Percentiles rank a stretch among this genome's conserved stretches.
Evolutionary conservation across 306 rosid genomes (phyloP).

Genomic region (Comarum palustre): DNA sequence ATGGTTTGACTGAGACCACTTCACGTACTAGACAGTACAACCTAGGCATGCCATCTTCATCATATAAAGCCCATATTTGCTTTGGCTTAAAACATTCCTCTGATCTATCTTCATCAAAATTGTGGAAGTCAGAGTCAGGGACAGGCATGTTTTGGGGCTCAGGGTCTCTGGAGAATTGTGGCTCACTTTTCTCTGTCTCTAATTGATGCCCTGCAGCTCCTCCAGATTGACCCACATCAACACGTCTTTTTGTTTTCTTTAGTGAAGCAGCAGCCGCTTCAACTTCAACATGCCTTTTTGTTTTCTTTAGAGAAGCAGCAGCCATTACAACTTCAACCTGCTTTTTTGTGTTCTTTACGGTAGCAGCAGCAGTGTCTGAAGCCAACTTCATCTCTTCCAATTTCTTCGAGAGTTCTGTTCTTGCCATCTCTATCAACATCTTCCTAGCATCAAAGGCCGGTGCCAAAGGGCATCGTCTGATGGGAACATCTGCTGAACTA

Average conservation of each 20-base stretch:
- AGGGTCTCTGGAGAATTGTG: constrained; percentile 62
- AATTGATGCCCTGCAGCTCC: constrained; percentile 37
- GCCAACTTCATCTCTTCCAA: constrained; percentile 70
- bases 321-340: constrained; percentile 34
- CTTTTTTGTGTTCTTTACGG: constrained; percentile 34
- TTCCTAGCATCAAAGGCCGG: constrained; percentile 81
- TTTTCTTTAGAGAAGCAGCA: constrained; percentile 31
- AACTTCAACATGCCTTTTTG: constrained; percentile 38
- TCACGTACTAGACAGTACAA: constrained; percentile 95
- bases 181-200: constrained; percentile 44
- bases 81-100: constrained; percentile 93
- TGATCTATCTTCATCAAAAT: constrained; percentile 86
- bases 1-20: constrained; percentile 75
- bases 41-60: constrained; percentile 99
- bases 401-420: constrained; percentile 69
- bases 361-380: constrained; percentile 38
- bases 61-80: constrained; percentile 99
- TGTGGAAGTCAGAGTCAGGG: constrained; percentile 97
- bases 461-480: constrained; percentile 53
- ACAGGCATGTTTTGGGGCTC: constrained; percentile 32
- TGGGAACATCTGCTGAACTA: constrained; percentile 44
- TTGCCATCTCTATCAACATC: constrained; percentile 79
- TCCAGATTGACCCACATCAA: constrained; percentile 42
- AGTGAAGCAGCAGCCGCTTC: constrained; percentile 25
- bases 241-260: constrained; percentile 38